These are phyloP conservation scores for Parmelia sp. DNA, from an alignment of 495 filamentous ascomycete genomes.

Conservation along the genomic window DNA sequence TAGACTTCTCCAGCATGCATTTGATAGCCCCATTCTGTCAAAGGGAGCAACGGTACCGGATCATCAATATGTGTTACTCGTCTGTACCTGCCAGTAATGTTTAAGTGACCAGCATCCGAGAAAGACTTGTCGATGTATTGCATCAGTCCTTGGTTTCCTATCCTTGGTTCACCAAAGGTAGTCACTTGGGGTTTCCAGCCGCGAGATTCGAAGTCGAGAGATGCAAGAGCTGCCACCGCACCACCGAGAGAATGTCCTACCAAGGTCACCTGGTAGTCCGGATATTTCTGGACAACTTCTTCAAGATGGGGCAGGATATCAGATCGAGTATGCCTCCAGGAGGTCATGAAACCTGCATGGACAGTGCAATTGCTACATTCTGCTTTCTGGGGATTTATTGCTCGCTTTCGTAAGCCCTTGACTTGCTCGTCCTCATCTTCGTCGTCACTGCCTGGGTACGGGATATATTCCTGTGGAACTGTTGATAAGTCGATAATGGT, in stretches of 20 bases:
- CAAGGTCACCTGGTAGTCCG: slow-evolving; percentile 65
- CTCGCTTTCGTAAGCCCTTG: slow-evolving; percentile 15
- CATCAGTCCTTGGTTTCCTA: slow-evolving; percentile 70
- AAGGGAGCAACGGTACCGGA: slow-evolving; percentile 81
- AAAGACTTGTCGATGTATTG: slow-evolving; percentile 65
- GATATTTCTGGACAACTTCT: slow-evolving; percentile 49
- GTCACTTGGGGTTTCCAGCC: slow-evolving; percentile 72
- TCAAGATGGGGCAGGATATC: slow-evolving; percentile 56
- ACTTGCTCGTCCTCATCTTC: slow-evolving; percentile 23
- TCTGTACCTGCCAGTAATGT: slow-evolving; percentile 48
- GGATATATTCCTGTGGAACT: slow-evolving; percentile 81
- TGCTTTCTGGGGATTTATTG: slow-evolving; percentile 28
- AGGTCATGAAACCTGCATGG: slow-evolving; percentile 79
- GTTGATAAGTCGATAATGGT: slow-evolving; percentile 83
- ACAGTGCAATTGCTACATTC: slow-evolving; percentile 81
- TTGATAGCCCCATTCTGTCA: slow-evolving; percentile 78
- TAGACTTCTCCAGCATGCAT: slow-evolving; percentile 83
- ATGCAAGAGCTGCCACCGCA: slow-evolving; percentile 82
- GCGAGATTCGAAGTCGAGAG: slow-evolving; percentile 61
- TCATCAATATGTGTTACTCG: slow-evolving; percentile 82
- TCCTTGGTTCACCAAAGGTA: slow-evolving; percentile 85
- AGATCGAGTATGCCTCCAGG: slow-evolving; percentile 68
- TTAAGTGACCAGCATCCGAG: slow-evolving; percentile 26
- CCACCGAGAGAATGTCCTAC: slow-evolving; percentile 91
- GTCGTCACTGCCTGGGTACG: slow-evolving; percentile 60